These are phyloP conservation scores for Seiridium cupressi DNA, from an alignment of 2,329 filamentous ascomycete species.

Conservation along the genomic window DNA sequence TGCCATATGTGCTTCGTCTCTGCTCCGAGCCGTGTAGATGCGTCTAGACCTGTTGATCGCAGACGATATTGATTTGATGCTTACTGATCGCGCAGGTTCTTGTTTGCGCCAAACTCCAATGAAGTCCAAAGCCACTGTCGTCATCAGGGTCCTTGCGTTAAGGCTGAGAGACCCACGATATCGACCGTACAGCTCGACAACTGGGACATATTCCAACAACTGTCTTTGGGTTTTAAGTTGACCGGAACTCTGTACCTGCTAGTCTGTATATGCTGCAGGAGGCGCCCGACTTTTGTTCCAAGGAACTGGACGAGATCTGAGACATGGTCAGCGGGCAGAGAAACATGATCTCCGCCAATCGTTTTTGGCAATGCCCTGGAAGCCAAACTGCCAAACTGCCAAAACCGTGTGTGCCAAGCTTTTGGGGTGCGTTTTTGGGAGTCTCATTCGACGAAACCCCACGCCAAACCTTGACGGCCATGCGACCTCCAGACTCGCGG, in stretches of 20 bases:
- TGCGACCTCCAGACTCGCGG: too few species aligned
- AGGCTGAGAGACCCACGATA: neutral
- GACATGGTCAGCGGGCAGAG: neutral
- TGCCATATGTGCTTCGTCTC: neutral
- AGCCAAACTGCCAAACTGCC: neutral
- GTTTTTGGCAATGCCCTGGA: neutral
- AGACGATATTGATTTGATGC: neutral
- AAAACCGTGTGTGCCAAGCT: constrained; percentile 1
- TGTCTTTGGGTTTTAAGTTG: neutral
- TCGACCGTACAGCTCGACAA: neutral
- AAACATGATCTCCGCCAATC: neutral
- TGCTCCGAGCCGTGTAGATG: neutral
- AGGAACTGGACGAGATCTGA: neutral
- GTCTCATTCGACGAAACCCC: neutral
- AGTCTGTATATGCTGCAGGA: neutral
- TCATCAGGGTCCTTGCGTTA: neutral
- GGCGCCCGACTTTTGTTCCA: neutral
- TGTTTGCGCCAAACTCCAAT: neutral
- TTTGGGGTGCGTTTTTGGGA: neutral
- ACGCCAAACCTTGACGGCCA: neutral
- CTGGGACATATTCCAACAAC: constrained; percentile 4
- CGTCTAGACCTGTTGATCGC: neutral
- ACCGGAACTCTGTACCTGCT: too few species aligned
- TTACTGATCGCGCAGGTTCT: neutral
- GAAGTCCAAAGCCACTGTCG: neutral